Conservation (phyloP, 2,329 filamentous ascomycete genomes). For the Xylariales sp. region DNA sequence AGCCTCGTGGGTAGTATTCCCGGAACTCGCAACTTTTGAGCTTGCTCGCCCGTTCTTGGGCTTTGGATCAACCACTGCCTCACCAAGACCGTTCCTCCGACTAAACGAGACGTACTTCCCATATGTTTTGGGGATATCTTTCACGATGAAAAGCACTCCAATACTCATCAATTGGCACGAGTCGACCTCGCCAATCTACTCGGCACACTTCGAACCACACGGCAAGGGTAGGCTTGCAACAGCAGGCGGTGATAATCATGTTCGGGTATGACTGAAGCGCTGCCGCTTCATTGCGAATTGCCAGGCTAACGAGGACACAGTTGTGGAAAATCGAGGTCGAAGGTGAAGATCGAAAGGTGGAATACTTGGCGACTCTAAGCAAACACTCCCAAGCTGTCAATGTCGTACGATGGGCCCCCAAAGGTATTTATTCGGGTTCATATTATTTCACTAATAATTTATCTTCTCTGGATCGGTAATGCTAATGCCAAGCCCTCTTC, state of each 20-base stretch:
- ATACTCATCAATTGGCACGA: conserved; percentile 99
- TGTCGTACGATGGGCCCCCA: conserved; percentile 92
- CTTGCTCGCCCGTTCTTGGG: no score
- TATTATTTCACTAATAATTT: no score
- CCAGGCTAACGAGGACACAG: conserved; percentile 4
- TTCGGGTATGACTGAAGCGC: conserved; percentile 65
- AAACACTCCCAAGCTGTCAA: conserved; percentile 98
- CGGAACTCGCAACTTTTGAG: no score
- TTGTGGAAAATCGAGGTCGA: conserved; percentile 86
- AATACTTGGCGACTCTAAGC: conserved; percentile 84
- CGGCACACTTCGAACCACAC: conserved; percentile 90
- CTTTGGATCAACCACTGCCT: no score
- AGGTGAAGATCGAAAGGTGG: conserved; percentile 82
- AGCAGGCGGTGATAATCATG: conserved; percentile 93
- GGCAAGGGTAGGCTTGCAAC: conserved; percentile 91
- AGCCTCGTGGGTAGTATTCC: no score
- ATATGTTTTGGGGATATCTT: conserved; percentile 11
- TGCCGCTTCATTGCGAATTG: no score
- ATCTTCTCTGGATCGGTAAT: no score
- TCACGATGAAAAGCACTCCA: conserved; percentile 88
- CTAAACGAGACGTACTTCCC: no score
- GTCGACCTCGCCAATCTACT: conserved; percentile 94
- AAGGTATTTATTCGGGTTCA: conserved; percentile 61
- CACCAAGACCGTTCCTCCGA: no score
- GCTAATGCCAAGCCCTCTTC: no score